Evolutionary conservation across 345 rosid species (phyloP).

Genomic region (Rhodomyrtus tomentosa): DNA sequence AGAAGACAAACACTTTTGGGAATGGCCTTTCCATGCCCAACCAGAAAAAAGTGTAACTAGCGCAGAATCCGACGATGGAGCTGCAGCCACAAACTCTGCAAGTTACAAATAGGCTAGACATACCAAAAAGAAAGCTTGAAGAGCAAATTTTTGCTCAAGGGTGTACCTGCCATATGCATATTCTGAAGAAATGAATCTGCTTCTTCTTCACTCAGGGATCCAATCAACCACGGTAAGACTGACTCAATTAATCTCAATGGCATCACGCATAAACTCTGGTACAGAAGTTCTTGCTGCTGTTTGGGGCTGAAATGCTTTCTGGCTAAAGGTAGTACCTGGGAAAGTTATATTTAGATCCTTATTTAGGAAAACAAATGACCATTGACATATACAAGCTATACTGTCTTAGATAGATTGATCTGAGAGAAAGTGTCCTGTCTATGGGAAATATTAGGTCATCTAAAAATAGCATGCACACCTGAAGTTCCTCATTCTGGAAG

Average conservation of each 20-base stretch:
- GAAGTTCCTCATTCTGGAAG: conserved; percentile 73
- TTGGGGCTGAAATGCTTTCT: conserved; percentile 59
- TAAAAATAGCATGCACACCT: conserved; percentile 32
- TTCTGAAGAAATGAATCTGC: conserved; percentile 53
- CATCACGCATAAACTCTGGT: conserved; percentile 79
- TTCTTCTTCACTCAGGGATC: conserved; percentile 56
- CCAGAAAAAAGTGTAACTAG: conserved; percentile 81
- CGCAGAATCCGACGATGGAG: conserved; percentile 56
- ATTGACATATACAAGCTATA: neutral
- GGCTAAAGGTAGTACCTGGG: conserved; percentile 83
- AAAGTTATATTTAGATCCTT: conserved; percentile 7
- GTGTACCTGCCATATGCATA: conserved; percentile 68
- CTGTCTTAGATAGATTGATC: neutral
- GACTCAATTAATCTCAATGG: conserved; percentile 81
- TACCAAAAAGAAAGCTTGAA: neutral
- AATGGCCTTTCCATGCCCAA: conserved; percentile 88
- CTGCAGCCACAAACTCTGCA: conserved; percentile 18
- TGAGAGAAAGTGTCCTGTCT: neutral
- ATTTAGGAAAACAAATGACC: neutral
- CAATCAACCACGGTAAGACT: conserved; percentile 81
- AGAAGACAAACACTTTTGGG: conserved; percentile 52
- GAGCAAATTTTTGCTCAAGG: neutral
- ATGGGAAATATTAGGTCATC: neutral
- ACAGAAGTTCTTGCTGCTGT: conserved; percentile 71
- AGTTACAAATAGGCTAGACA: conserved; percentile 4